Base-by-base conservation (phyloP, 1,139 yeast species). In the Protomyces pachydermus region DNA sequence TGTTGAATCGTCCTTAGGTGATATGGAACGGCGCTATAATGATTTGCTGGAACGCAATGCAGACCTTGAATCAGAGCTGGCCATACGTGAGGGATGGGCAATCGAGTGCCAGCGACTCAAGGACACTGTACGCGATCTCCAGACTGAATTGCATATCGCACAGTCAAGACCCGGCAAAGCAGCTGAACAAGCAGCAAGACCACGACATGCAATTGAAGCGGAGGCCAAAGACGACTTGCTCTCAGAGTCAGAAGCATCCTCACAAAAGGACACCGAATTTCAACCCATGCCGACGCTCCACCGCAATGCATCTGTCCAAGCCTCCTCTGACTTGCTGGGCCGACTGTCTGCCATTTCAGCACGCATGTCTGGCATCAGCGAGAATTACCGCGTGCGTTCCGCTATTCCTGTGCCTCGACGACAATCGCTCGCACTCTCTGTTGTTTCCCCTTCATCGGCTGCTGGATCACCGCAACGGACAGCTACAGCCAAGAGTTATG, bases 71-170 rank as follows among this genome's bases (percentile, higher is more conserved):
- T 72, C 75, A 3, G 78, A 75, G 39, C 68, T 74, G 20, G 71
- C 73, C 1, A 67, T 68, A 3, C 70, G 70, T 32, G 73, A 71
- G 9, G 70, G 68, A 28, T 61, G 73, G 8, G 67, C 68, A 28
- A 70, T 71, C 20, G 76, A 74, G 60, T 69, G 74, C 16, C 78
- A 75, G 61, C 71, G 78, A 14, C 66, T 74, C 4, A 72, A 73
- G 55, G 77, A 74, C 51, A 77, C 75, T 60, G 68, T 75, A 12
- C 66, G 75, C 16, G 78, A 75, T 34, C 69, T 73, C 9, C 69
- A 68, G 20, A 76, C 74, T 51, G 78, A 75, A 60, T 68, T 74
- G 46, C 67, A 71, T 1, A 68, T 71, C 14, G 34, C 35, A 14
- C 51, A 32, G 34, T 39, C 48, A 39, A 37, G 9, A 16, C 16